These are phyloP conservation scores for Ganoderma sinense DNA, from an alignment of 1,284 basidiomycete species.

Conservation along the genomic window DNA sequence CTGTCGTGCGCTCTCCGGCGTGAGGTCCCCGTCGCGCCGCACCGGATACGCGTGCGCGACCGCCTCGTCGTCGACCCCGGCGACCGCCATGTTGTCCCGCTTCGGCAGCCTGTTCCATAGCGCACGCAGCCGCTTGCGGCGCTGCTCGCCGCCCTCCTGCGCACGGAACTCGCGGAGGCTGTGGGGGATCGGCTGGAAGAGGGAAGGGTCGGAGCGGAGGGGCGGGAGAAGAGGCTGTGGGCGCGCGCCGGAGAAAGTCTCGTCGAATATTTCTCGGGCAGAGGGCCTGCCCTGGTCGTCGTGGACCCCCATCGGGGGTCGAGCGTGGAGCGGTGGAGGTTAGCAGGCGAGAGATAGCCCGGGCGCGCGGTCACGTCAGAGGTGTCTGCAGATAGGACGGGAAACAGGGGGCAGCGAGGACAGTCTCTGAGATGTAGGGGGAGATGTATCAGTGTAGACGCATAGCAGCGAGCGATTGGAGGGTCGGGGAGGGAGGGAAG, in stretches of 20 bases:
- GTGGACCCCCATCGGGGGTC: slow-evolving; percentile 24
- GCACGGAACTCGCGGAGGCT: slow-evolving; percentile 70
- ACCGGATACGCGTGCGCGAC: slow-evolving; percentile 38
- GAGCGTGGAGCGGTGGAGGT: slow-evolving; percentile 7
- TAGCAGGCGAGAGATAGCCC: slow-evolving; percentile 1
- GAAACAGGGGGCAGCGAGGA: slow-evolving; percentile 5
- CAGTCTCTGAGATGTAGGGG: slow-evolving; percentile 14
- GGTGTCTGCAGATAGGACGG: slow-evolving; percentile 11
- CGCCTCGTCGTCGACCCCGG: slow-evolving; percentile 38
- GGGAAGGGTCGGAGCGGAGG: slow-evolving; percentile 59
- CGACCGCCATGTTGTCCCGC: slow-evolving; percentile 28
- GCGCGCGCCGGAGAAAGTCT: slow-evolving; percentile 57
- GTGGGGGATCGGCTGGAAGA: slow-evolving; percentile 49
- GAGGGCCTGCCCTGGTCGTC: slow-evolving; percentile 34
- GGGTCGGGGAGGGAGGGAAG: slow-evolving; percentile 9
- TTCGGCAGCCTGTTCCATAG: slow-evolving; percentile 68
- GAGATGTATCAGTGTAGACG: slow-evolving; percentile 12
- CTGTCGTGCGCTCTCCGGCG: slow-evolving; percentile 72
- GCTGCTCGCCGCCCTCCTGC: slow-evolving; percentile 64
- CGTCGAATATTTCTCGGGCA: slow-evolving; percentile 58
- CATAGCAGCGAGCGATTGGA: slow-evolving; percentile 16
- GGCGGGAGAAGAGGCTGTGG: slow-evolving; percentile 64
- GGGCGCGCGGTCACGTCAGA: slow-evolving; percentile 14
- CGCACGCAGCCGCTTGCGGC: slow-evolving; percentile 64
- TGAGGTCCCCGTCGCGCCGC: slow-evolving; percentile 50